Conservation (phyloP, 495 filamentous ascomycete species). For the Diplogelasinospora grovesii region DNA sequence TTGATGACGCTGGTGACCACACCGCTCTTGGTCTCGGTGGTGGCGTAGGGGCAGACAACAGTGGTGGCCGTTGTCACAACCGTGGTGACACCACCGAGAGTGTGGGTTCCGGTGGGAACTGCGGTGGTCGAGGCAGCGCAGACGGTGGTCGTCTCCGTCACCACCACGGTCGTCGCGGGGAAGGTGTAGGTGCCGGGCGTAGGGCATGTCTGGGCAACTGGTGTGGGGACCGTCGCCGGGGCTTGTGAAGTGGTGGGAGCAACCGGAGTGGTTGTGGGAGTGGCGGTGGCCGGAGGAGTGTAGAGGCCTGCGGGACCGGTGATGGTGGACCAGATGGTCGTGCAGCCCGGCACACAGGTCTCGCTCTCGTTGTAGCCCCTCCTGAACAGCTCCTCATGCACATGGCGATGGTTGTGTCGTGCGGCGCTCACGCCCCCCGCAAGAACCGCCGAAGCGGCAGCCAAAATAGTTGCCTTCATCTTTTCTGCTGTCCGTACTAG, state of each 20-base stretch:
- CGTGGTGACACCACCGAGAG: conserved; percentile 71
- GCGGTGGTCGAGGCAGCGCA: conserved; percentile 56
- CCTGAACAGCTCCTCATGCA: conserved; percentile 55
- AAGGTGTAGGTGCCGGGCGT: conserved; percentile 74
- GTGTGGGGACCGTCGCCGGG: conserved; percentile 52
- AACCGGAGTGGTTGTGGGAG: conserved; percentile 13
- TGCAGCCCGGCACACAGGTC: conserved; percentile 56
- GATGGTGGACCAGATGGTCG: conserved; percentile 54
- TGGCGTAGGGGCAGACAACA: conserved; percentile 67
- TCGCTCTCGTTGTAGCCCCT: conserved; percentile 33
- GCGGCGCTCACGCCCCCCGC: conserved; percentile 53
- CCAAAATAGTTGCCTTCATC: conserved; percentile 63
- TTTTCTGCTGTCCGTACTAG: conserved; percentile 9
- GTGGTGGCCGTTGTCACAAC: conserved; percentile 63
- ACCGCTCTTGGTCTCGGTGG: conserved; percentile 53
- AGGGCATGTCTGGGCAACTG: conserved; percentile 58
- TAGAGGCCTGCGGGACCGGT: conserved; percentile 49
- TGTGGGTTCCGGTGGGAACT: conserved; percentile 60
- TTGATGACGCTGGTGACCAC: conserved; percentile 64
- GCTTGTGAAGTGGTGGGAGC: conserved; percentile 23
- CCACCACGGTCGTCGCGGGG: conserved; percentile 65
- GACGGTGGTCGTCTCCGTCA: conserved; percentile 60
- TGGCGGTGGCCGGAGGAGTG: conserved; percentile 29
- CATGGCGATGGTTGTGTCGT: conserved; percentile 50
- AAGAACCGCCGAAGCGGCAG: conserved; percentile 61